Evolutionary conservation across 2,329 filamentous ascomycete species (phyloP), one percentile per base, ranked within the genome.

Genomic region (Aspergillus caelatus): DNA sequence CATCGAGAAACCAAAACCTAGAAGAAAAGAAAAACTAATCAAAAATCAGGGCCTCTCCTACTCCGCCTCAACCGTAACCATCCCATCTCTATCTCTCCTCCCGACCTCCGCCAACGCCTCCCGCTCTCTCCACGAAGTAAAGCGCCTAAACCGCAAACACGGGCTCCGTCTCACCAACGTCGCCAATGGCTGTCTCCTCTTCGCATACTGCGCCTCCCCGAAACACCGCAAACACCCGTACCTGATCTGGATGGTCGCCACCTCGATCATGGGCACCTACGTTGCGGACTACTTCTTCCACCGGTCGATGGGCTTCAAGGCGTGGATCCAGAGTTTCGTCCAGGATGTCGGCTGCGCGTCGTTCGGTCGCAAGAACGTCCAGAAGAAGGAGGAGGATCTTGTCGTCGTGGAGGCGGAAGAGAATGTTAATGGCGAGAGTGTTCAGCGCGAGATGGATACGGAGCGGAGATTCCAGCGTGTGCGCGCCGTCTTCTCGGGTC

Each of bases 181-280:
- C 70, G 89, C 92, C 58, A 86, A 88, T 60, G 82, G 86, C 58
- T 88, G 91, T 34, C 89, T 97, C 72, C 81, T 92, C 70, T 85
- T 94, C 68, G 92, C 93, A 66, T 97, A 90, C 79, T 77, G 85
- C 52, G 82, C 96, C 68, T 94, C 93, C 2, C 91, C 93, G 0
- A 85, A 87, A 30, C 86, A 88, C 61, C 85, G 87, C 70, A 89
- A 91, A 75, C 94, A 98, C 76, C 94, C 94, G 0, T 98, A 97
- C 76, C 88, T 97, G 30, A 79, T 97, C 63, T 97, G 95, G 88
- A 93, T 92, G 16, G 88, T 89, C 3, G 79, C 93, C 30, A 85
- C 93, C 62, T 75, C 81, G 1, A 79, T 82, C 16, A 65, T 80
- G 32, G 74, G 78, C 71, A 67, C 78, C 43, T 76, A 77, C 64